phyloP scores from a whole-genome alignment of 2,329 filamentous ascomycete genomes.

The Bertia moriformis region DNA sequence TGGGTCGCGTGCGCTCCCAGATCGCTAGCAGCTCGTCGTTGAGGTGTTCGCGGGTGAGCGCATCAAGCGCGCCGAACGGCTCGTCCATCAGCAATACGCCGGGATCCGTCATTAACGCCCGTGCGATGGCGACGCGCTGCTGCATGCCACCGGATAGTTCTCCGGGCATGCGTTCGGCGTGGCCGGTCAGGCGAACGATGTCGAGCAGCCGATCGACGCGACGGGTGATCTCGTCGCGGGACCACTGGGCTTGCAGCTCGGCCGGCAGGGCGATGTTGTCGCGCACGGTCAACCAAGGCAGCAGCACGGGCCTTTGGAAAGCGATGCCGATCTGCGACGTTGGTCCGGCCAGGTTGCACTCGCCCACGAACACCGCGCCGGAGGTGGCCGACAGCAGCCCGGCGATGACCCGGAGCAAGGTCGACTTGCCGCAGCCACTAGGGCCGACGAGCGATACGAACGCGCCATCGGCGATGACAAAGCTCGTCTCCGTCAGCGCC shows the following conservation, averaged over 20 bases:
- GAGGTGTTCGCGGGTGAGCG: neutral
- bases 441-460: constrained; percentile 59
- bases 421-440: constrained; percentile 94
- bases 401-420: constrained; percentile 86
- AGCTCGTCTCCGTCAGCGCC: no score
- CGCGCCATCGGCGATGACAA: no score
- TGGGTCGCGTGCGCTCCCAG: neutral
- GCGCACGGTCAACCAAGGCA: constrained; percentile 79
- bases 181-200: constrained; percentile 67
- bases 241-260: constrained; percentile 70
- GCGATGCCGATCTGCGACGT: constrained; percentile 71
- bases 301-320: constrained; percentile 91
- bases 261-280: constrained; percentile 97
- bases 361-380: constrained; percentile 41
- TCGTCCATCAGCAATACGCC: neutral
- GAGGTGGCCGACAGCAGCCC: constrained; percentile 97
- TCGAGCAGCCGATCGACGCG: constrained; percentile 66
- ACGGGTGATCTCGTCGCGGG: constrained; percentile 66
- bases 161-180: constrained; percentile 58
- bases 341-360: no score
- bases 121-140: constrained; percentile 91
- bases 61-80: neutral
- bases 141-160: constrained; percentile 77
- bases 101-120: constrained; percentile 16
- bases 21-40: neutral